Conservation (phyloP, 441 rosid genomes). For the Syzygium malaccense region DNA sequence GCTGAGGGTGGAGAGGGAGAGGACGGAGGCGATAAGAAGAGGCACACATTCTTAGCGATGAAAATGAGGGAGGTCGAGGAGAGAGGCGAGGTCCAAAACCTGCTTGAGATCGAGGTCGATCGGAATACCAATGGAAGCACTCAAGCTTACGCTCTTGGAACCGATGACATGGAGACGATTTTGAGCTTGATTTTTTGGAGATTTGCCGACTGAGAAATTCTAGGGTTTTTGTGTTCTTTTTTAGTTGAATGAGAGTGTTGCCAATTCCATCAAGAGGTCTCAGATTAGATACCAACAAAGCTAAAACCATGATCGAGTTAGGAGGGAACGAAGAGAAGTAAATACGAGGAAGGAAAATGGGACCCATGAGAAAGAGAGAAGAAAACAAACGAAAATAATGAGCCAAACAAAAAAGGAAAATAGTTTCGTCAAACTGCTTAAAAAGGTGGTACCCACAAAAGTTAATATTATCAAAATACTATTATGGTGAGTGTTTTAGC, state of each 20-base stretch:
- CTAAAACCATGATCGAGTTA: background rate
- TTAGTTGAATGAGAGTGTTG: conserved; percentile 24
- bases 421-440: background rate
- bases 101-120: conserved; percentile 62
- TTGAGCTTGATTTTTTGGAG: background rate
- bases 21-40: conserved; percentile 36
- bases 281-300: background rate
- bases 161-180: background rate
- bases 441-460: background rate
- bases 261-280: conserved; percentile 47
- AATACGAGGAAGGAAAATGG: background rate
- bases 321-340: too few species aligned
- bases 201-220: background rate
- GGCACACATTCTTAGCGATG: conserved; percentile 27
- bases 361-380: background rate
- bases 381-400: background rate
- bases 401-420: background rate
- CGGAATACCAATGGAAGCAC: conserved; percentile 56
- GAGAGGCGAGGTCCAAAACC: conserved; percentile 45
- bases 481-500: background rate
- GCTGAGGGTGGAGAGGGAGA: conserved; percentile 46
- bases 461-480: background rate
- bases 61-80: conserved; percentile 34
- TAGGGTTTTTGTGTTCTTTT: background rate
- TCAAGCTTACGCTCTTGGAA: conserved; percentile 26